These are phyloP conservation scores for Pisolithus marmoratus DNA, from an alignment of 768 basidiomycete genomes.

Conservation along the genomic window DNA sequence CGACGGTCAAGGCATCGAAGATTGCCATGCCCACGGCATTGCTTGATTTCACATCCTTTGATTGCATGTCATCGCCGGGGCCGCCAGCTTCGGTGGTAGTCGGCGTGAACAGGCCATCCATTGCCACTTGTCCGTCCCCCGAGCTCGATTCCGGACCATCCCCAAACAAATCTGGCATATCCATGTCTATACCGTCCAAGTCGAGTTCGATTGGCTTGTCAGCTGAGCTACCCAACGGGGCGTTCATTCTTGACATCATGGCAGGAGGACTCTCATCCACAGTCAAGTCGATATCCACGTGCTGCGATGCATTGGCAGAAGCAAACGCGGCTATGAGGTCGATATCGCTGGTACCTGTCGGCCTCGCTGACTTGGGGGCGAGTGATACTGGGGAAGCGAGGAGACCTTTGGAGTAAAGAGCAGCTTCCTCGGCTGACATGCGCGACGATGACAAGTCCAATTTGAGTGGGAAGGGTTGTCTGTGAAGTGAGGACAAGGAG, in stretches of 20 bases:
- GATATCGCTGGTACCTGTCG: constrained; percentile 48
- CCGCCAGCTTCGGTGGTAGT: constrained; percentile 20
- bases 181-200: constrained; percentile 61
- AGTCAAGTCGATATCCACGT: constrained; percentile 57
- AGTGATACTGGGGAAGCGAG: constrained; percentile 72
- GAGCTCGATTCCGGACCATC: constrained; percentile 35
- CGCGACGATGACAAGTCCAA: constrained; percentile 76
- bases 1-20: constrained; percentile 30
- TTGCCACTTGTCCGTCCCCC: constrained; percentile 28
- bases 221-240: constrained; percentile 51
- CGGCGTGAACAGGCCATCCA: constrained; percentile 52
- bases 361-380: constrained; percentile 72
- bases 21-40: constrained; percentile 29
- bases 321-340: constrained; percentile 65
- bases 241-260: constrained; percentile 24
- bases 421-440: constrained; percentile 57
- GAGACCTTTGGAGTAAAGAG: constrained; percentile 53
- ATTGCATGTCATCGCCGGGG: constrained; percentile 10
- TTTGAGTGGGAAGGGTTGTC: constrained; percentile 65
- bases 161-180: constrained; percentile 57
- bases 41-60: constrained; percentile 12
- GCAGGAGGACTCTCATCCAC: constrained; percentile 30
- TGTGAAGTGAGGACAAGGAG: constrained; percentile 73
- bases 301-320: constrained; percentile 29
- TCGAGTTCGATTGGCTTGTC: constrained; percentile 83